phyloP scores from a whole-genome alignment of 2,329 filamentous ascomycete species.

The Aspergillus sp. region DNA sequence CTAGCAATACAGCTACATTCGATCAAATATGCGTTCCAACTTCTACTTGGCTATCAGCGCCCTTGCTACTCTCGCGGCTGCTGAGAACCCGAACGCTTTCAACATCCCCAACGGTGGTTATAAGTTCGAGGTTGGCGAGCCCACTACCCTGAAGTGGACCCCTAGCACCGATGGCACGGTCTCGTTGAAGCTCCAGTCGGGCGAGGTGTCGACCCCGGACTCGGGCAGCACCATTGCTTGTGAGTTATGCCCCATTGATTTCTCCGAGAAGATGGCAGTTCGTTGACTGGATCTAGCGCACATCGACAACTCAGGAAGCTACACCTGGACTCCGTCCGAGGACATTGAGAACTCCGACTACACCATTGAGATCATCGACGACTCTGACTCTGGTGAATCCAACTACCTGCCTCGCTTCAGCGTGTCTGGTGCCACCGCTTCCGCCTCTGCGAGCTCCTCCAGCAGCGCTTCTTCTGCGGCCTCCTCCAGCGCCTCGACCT shows the following conservation, averaged over 20 bases:
- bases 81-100: conserved; percentile 43
- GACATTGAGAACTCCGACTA: conserved; percentile 42
- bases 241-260: conserved; percentile 27
- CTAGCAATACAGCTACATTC: neutral
- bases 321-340: conserved; percentile 41
- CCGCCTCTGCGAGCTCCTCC: conserved; percentile 21
- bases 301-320: conserved; percentile 45
- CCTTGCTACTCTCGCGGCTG: conserved; percentile 39
- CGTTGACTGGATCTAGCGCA: conserved; percentile 27
- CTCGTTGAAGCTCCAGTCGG: conserved; percentile 46
- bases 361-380: conserved; percentile 48
- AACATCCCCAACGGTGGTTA: conserved; percentile 39
- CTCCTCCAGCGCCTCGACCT: conserved; percentile 17
- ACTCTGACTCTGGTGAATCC: conserved; percentile 34
- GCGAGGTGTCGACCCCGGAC: conserved; percentile 34
- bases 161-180: conserved; percentile 47
- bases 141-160: conserved; percentile 43
- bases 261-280: neutral
- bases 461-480: conserved; percentile 11
- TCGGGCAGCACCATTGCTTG: conserved; percentile 38
- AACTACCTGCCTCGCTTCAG: conserved; percentile 51
- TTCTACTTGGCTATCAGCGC: conserved; percentile 38
- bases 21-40: conserved; percentile 42
- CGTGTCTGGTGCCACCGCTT: conserved; percentile 39
- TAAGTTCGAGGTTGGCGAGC: conserved; percentile 40